Base-by-base conservation (phyloP, 106 monocot species). In the Phalaenopsis equestris region DNA sequence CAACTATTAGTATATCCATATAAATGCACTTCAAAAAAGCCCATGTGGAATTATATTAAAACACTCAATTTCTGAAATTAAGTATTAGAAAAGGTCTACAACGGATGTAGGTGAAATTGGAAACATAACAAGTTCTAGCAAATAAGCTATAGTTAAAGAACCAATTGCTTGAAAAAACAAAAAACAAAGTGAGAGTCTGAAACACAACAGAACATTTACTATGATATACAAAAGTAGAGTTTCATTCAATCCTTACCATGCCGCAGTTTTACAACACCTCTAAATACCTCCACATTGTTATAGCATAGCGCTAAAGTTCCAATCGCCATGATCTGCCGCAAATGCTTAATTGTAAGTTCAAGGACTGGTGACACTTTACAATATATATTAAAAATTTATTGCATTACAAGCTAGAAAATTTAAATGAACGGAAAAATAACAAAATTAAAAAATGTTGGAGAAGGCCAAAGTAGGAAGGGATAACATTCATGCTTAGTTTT, bases 211-310 rank as follows among this genome's bases (percentile, higher is more conserved):
- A 57, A 57, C 19, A 3, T 57, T 57, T 17, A 57, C 0, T 15
- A 57, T 57, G 16, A 57, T 19, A 57, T 17, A 57, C 57, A 68
- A 68, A 30, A 6, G 0, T 36, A 73, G 23, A 70, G 24, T 73
- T 41, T 75, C 23, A 75, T 23, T 6, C 10, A 45, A 42, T 73
- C 6, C 83, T 90, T 90, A 94, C 97, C 97, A 68, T 94, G 94
- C 73, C 97, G 87, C 92, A 98, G 91, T 81, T 98, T 98, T 73
- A 98, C 94, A 57, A 98, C 94, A 80, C 94, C 97, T 87, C 84
- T 94, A 67, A 98, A 98, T 19, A 94, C 87, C 55, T 91, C 86
- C 72, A 89, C 81, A 82, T 98, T 98, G 70, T 94, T 88, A 77
- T 94, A 98, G 89, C 97, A 98, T 76, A 98, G 80, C 39, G 97